phyloP scores from a whole-genome alignment of 2,329 filamentous ascomycete genomes.

The Exophiala xenobiotica region DNA sequence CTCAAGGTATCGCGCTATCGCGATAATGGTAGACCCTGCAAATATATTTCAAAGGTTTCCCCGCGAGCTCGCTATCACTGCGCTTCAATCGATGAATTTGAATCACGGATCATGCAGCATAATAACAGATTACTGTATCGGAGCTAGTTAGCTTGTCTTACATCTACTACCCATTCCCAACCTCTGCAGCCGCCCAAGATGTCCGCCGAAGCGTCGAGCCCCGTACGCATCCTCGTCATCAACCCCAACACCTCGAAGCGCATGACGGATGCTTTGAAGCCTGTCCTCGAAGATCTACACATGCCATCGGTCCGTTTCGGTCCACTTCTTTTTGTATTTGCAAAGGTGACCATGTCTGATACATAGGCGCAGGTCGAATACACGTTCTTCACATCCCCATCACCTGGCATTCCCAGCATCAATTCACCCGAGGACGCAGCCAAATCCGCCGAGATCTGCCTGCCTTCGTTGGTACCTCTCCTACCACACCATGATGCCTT shows the following conservation, averaged over 20 bases:
- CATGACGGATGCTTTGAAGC: conserved; percentile 45
- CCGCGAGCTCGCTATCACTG: no score
- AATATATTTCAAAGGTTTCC: no score
- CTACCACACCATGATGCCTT: conserved; percentile 63
- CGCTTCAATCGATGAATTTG: no score
- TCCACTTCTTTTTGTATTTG: not conserved
- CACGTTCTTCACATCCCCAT: conserved; percentile 62
- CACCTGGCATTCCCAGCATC: conserved; percentile 68
- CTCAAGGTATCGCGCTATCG: no score
- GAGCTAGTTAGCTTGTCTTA: no score
- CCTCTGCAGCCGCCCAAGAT: not conserved
- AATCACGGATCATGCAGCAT: no score
- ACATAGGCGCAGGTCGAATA: conserved; percentile 51
- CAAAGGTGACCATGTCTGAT: no score
- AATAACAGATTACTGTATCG: no score
- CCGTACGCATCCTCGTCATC: conserved; percentile 40
- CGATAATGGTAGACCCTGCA: no score
- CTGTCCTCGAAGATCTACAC: conserved; percentile 40
- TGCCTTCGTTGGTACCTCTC: conserved; percentile 52
- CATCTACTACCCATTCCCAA: not conserved
- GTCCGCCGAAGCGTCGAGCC: not conserved
- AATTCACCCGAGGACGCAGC: conserved; percentile 70
- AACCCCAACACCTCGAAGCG: conserved; percentile 47
- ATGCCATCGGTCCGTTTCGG: conserved; percentile 23
- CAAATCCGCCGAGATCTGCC: conserved; percentile 62